Evolutionary conservation across 495 filamentous ascomycete genomes (phyloP), one percentile per base, ranked within the genome.

Genomic region (Cetradonia linearis): DNA sequence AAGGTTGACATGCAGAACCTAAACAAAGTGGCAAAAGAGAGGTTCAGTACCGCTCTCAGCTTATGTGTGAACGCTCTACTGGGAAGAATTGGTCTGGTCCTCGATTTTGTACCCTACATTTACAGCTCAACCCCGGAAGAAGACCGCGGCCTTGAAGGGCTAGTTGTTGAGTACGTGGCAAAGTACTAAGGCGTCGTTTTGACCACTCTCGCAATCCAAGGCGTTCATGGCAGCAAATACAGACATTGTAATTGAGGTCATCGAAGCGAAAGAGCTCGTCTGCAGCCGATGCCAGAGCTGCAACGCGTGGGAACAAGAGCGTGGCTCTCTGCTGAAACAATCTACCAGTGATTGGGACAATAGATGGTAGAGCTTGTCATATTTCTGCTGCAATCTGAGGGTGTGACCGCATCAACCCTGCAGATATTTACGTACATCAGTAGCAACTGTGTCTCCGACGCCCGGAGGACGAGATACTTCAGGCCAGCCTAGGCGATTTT

Each of bases 1-100:
- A 59, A 52, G n/a, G 59, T 34, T 3, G 63, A 52, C 10, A 28
- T 65, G 3, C 13, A 25, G 7, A 55, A 55, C 27, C 55, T 62
- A 2, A 36, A 56, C 14, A 34, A 42, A 13, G 11, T 65, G 1
- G 63, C 60, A 1, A 6, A 25, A 3, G n/a, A 1, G 5, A 65
- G 59, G n/a, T 59, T 65, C 23, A 2, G 3, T 13, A 40, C 3
- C 3, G 34, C 33, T 34, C n/a, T 56, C 2, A 0, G 2, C 9
- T 0, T 0, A 18, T 5, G 20, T 25, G n/a, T 23, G 36, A 34
- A 20, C 30, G 28, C 34, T 28, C n/a, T n/a, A n/a, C n/a, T n/a
- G n/a, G n/a, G n/a, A n/a, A n/a, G n/a, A n/a, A n/a, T n/a, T 14
- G 13, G 1, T 9, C 20, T 1, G 14, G 4, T 49, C 13, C 38